Percentiles rank a stretch among this genome's conserved stretches.
phyloP scores from a whole-genome alignment of 495 filamentous ascomycete genomes.

The Penicillium cinerascens region DNA sequence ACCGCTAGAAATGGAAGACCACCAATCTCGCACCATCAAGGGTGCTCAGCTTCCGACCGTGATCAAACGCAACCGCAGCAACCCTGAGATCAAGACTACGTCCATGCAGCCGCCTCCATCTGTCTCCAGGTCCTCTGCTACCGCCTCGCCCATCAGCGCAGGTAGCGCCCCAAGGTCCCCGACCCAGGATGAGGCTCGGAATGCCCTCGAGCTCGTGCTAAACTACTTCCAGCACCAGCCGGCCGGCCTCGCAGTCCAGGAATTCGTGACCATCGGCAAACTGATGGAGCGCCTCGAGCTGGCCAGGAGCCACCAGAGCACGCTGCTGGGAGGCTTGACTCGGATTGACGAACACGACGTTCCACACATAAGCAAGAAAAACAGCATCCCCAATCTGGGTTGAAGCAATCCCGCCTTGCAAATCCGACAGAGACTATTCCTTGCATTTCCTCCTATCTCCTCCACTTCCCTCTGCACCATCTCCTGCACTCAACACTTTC shows the following conservation, averaged over 20 bases:
- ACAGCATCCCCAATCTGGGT: constrained; percentile 50
- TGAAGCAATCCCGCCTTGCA: constrained; percentile 7
- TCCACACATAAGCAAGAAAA: constrained; percentile 44
- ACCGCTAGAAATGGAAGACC: constrained; percentile 54
- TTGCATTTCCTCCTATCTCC: neutral
- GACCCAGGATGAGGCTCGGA: constrained; percentile 83
- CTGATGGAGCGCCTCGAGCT: constrained; percentile 85
- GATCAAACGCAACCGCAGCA: constrained; percentile 44
- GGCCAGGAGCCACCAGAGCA: constrained; percentile 51
- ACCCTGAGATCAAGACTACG: constrained; percentile 42
- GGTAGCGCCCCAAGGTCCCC: constrained; percentile 52
- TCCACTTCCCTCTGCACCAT: neutral
- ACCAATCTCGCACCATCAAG: constrained; percentile 17
- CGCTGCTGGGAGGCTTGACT: constrained; percentile 64
- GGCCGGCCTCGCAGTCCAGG: constrained; percentile 65
- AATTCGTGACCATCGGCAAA: constrained; percentile 78
- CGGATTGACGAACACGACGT: constrained; percentile 54
- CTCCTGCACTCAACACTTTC: neutral
- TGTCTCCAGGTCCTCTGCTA: constrained; percentile 35
- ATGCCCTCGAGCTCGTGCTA: constrained; percentile 81
- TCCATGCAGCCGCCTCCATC: constrained; percentile 44
- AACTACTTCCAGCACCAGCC: constrained; percentile 78
- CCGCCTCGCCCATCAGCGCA: constrained; percentile 34
- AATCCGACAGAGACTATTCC: neutral
- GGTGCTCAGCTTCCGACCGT: constrained; percentile 28